Evolutionary conservation across 768 basidiomycete genomes (phyloP), one percentile per base, ranked within the genome.

Genomic region (Amylocystis lapponica): DNA sequence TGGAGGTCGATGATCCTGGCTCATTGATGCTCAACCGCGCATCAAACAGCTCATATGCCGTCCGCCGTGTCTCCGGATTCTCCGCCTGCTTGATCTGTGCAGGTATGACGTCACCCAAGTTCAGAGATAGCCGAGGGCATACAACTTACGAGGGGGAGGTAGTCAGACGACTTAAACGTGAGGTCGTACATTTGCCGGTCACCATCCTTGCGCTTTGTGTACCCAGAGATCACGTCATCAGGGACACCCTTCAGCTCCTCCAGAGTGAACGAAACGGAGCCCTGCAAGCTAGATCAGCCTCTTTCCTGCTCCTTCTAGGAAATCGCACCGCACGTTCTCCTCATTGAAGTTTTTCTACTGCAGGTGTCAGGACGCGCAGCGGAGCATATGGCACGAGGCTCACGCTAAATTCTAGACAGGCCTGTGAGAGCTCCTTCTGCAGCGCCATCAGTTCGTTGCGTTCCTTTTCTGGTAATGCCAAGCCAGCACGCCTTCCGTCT

Each of bases 341-440:
- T 94, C 89, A 53, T 91, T 91, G 66, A 84, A 89, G 66, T 90
- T 88, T 81, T 84, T 87, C 82, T 86, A 41, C 29, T 34, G 27
- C 9, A 20, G 11, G 19, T 12, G 12, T 29, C 27, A 41, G 20
- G 14, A 17, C 10, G 5, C 11, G 11, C 5, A 26, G 13, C 11
- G 17, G 8, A 32, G 11, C 10, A 27, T 41, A 21, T 16, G 38
- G 12, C 13, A 36, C 39, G 36, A 38, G 14, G 66, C 82, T 52
- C 53, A 86, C 86, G 60, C 72, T 79, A 54, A 92, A 92, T 56
- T 86, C 82, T n/a, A 89, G 65, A 59, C 79, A 87, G 21, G 74
- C 71, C 54, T 83, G 76, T 8, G 84, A 83, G 1, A 92, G 69
- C 50, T 86, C 79, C 57, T 92, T 92, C 70, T 86, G 81, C 37